A percentile compares a stretch with the other conserved stretches of the same genome.
These are phyloP conservation scores for Kodamaea sp. DNA, from an alignment of 1,139 yeast genomes.

Conservation along the genomic window DNA sequence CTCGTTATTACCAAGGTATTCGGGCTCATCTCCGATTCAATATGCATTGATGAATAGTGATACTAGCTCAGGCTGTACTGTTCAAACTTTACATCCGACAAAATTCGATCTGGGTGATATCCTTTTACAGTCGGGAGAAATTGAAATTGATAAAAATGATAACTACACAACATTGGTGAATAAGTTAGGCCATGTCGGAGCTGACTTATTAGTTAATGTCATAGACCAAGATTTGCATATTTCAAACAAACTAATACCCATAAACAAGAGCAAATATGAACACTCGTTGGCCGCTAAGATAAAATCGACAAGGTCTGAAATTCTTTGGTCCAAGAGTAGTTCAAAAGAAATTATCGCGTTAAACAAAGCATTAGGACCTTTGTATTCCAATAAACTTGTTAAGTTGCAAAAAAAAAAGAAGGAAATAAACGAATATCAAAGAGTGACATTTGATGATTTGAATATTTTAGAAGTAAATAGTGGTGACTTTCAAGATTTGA, in stretches of 20 bases:
- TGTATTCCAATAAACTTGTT: conserved; percentile 46
- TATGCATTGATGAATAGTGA: conserved; percentile 68
- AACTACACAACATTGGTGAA: conserved; percentile 40
- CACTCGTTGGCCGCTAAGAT: conserved; percentile 61
- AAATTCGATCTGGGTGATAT: conserved; percentile 80
- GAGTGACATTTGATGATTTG: conserved; percentile 44
- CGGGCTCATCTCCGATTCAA: conserved; percentile 93
- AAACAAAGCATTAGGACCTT: conserved; percentile 56
- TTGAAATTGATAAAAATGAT: conserved; percentile 39
- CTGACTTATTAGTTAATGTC: conserved; percentile 48
- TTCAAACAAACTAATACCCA: conserved; percentile 2
- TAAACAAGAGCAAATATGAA: conserved; percentile 22
- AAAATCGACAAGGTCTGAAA: conserved; percentile 32
- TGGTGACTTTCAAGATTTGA: conserved; percentile 1
- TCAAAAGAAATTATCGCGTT: conserved; percentile 42
- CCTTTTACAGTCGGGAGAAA: conserved; percentile 51
- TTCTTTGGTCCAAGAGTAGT: conserved; percentile 43
- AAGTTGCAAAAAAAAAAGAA: conserved; percentile 27
- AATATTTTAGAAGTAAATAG: conserved; percentile 13
- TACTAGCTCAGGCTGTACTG: conserved; percentile 69
- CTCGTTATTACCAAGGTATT: conserved; percentile 72
- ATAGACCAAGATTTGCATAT: conserved; percentile 26
- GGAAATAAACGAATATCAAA: conserved; percentile 26
- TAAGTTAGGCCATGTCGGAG: conserved; percentile 58
- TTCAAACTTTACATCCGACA: conserved; percentile 86